Conservation (phyloP, 257 asterid genomes). For the Plectranthus barbatus region DNA sequence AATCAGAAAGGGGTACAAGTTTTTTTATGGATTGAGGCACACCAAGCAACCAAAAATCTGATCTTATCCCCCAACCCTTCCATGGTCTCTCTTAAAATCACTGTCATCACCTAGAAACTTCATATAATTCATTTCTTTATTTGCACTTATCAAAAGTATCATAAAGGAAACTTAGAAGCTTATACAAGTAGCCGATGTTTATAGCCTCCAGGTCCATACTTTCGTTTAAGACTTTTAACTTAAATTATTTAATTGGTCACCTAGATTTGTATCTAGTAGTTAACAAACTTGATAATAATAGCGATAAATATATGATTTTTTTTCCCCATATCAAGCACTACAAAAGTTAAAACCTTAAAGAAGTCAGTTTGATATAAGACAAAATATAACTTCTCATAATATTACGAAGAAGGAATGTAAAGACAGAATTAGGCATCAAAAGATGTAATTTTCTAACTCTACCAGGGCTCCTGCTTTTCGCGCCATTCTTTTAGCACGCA, state of each 20-base stretch:
- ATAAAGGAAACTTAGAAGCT: too few species aligned
- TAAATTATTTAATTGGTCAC: not conserved
- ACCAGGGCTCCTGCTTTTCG: constrained; percentile 99
- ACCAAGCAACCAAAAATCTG: not conserved
- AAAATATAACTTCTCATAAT: not conserved
- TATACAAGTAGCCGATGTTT: not conserved
- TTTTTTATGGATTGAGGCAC: not conserved
- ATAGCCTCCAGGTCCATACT: not conserved
- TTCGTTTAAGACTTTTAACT: not conserved
- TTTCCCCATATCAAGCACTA: not conserved
- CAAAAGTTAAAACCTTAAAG: not conserved
- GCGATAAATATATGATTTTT: not conserved
- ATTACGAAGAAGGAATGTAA: constrained; percentile 7
- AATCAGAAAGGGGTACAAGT: not conserved
- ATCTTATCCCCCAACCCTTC: not conserved
- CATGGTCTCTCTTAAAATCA: not conserved
- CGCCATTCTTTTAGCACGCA: constrained; percentile 99
- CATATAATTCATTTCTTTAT: not conserved
- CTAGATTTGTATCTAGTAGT: not conserved
- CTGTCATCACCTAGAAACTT: not conserved
- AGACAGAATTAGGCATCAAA: constrained; percentile 5
- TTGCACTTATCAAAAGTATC: not conserved
- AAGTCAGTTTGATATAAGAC: constrained; percentile 5
- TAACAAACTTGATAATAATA: not conserved
- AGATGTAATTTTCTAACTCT: constrained; percentile 17